These are phyloP conservation scores for Heteromeles arbutifolia DNA, from an alignment of 306 rosid species.

Conservation along the genomic window DNA sequence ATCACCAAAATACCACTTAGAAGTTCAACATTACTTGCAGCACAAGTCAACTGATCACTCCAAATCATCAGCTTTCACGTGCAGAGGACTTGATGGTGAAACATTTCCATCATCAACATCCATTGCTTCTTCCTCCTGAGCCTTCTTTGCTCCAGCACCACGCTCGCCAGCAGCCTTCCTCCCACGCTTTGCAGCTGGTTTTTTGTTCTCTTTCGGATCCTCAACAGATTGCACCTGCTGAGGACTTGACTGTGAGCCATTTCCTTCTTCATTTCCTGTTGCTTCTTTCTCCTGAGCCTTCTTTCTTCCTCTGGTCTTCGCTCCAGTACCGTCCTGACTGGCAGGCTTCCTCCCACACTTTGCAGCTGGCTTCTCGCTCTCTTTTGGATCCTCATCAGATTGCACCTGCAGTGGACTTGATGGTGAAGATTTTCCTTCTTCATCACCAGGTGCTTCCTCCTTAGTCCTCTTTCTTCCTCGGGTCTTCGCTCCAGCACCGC, in stretches of 20 bases:
- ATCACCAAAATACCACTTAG: not conserved
- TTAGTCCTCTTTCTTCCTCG: not conserved
- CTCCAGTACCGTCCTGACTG: not conserved
- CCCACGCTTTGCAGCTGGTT: not conserved
- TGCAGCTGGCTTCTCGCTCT: not conserved
- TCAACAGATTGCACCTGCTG: conserved; percentile 21
- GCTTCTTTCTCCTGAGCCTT: not conserved
- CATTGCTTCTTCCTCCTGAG: not conserved
- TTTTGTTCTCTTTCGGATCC: not conserved
- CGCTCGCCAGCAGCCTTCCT: not conserved
- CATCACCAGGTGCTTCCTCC: not conserved
- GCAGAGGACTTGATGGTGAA: conserved; percentile 45
- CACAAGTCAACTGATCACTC: not conserved
- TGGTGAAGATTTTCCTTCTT: conserved; percentile 26
- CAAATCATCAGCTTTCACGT: conserved; percentile 21
- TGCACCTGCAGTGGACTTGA: conserved; percentile 36
- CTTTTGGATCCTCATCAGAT: conserved; percentile 14
- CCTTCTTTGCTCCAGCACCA: not conserved
- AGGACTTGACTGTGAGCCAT: conserved; percentile 42
- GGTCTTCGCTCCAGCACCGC: not conserved
- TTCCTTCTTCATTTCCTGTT: not conserved
- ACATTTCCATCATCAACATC: conserved; percentile 13
- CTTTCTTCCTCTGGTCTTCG: not conserved
- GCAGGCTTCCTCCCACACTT: not conserved
- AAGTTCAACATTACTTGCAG: not conserved